Percentiles rank a stretch among this genome's conserved stretches.
Conservation (phyloP, 148 eudicot genomes). For the Agrostemma githago region DNA sequence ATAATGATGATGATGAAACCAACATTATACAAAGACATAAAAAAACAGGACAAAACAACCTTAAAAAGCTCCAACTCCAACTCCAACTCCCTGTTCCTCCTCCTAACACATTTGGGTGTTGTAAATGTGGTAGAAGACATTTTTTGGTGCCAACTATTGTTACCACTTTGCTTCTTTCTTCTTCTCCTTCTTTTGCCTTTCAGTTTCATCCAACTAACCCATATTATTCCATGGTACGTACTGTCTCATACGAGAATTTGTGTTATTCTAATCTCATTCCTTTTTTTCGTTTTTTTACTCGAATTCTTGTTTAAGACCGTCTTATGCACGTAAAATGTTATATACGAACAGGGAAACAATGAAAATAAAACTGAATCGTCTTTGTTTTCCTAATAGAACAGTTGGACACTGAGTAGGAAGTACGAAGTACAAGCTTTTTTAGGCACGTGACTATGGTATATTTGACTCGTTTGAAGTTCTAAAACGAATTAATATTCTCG, state of each 20-base stretch:
- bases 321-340: too few species aligned
- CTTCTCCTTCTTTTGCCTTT: conserved; percentile 29
- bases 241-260: neutral
- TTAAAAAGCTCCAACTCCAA: neutral
- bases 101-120: conserved; percentile 14
- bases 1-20: neutral
- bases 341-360: neutral
- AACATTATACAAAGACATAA: neutral
- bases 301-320: neutral
- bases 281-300: neutral
- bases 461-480: too few species aligned
- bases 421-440: too few species aligned
- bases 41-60: neutral
- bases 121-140: conserved; percentile 54
- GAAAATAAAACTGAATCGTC: too few species aligned
- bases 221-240: conserved; percentile 28
- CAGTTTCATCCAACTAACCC: conserved; percentile 18
- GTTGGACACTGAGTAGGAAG: too few species aligned
- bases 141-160: conserved; percentile 30
- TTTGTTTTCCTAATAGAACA: too few species aligned
- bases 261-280: neutral
- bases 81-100: neutral
- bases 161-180: conserved; percentile 16
- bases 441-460: too few species aligned
- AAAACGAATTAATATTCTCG: too few species aligned